Evolutionary conservation across 345 rosid species (phyloP), one percentile per base, ranked within the genome.

Genomic region (Gossypium turneri): DNA sequence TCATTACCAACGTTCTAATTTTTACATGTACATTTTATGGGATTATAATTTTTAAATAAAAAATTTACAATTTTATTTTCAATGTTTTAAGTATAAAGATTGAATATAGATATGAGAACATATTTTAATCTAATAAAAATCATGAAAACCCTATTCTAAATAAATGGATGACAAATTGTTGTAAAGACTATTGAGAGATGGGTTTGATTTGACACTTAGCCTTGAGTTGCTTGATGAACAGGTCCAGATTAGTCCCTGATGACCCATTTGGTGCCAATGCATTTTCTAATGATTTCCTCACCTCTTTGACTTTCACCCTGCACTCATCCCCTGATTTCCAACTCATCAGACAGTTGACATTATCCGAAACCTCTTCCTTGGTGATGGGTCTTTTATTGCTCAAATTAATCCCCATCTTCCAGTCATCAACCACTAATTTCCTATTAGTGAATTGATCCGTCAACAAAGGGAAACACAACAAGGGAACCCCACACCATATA

Each of bases 381-480:
- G 75, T 80, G 70, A 86, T 72, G 0, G 56, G 48, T 15, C 53
- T 79, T 58, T 60, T 62, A 52, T 86, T 79, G 24, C 80, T 77
- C 76, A 94, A 75, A 77, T 91, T 88, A 67, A 88, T 80, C 70
- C 97, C 98, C 9, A 86, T 82, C 76, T 81, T 86, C 97, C 97
- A 94, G 77, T 94, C 95, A 74, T 87, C 92, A 45, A 90, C 97
- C 74, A 81, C 92, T 29, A 92, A 80, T 81, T 90, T 94, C 78
- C 97, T 74, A 64, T 92, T 90, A 9, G 97, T 86, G 67, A 90
- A 94, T 55, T 92, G 97, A 82, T 94, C 98, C 0, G 97, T 90
- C 77, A 84, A 77, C 72, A 92, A 75, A 11, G 97, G 98, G 56
- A 81, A 86, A 67, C 95, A 87, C 43, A 94, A 43, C 55, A 94